A percentile compares a stretch with the other conserved stretches of the same genome.
phyloP scores from a whole-genome alignment of 1,284 basidiomycete species.

The Fomitopsis betulina region DNA sequence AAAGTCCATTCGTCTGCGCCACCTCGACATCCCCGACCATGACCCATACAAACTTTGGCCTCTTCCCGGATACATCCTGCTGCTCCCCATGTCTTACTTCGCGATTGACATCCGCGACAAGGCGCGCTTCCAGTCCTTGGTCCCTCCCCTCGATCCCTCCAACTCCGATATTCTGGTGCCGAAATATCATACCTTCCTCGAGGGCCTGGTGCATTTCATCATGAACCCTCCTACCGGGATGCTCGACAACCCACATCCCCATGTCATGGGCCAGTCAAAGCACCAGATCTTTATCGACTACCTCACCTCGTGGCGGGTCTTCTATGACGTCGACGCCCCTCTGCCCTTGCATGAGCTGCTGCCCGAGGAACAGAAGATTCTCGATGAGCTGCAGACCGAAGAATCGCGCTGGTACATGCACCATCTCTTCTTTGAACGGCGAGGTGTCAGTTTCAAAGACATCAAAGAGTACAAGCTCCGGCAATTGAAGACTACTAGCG shows the following conservation, averaged over 20 bases:
- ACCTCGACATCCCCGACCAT: conserved; percentile 7
- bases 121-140: conserved; percentile 2
- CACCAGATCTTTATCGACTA: conserved; percentile 6
- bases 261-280: background rate
- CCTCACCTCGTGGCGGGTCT: background rate
- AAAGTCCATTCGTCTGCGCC: background rate
- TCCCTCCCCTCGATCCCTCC: conserved; percentile 3
- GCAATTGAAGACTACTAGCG: too few relatives aligned
- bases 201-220: conserved; percentile 5
- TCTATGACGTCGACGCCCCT: background rate
- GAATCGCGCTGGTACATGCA: conserved; percentile 7
- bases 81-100: conserved; percentile 5
- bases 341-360: background rate
- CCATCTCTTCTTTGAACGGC: background rate
- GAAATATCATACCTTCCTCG: conserved; percentile 6
- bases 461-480: too few relatives aligned
- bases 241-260: background rate
- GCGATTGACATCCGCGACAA: background rate
- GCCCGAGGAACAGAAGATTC: conserved; percentile 1
- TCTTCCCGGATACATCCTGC: background rate
- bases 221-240: conserved; percentile 4
- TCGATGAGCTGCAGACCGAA: conserved; percentile 3
- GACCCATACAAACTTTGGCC: conserved; percentile 5
- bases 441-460: too few relatives aligned
- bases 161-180: conserved; percentile 4